Conservation (phyloP, 169 alveolate species). For the Eimeria falciformis region DNA sequence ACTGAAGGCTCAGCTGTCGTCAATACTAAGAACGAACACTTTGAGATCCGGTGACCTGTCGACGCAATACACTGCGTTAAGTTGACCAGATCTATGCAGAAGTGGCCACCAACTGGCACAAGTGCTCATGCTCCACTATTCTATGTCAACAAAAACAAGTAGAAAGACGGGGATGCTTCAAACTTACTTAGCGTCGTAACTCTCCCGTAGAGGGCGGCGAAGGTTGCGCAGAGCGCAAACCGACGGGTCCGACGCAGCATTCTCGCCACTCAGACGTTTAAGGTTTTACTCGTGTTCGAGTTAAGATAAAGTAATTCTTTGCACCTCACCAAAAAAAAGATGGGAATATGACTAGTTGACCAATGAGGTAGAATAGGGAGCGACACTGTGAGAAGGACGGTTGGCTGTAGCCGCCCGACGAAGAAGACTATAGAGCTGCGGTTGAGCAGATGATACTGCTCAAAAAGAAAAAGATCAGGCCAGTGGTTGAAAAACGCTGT, state of each 20-base stretch:
- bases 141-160: not conserved
- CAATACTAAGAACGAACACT: not conserved
- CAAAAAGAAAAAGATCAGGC: conserved; percentile 49
- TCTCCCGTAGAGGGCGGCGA: conserved; percentile 61
- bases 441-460: conserved; percentile 6
- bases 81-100: not conserved
- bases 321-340: conserved; percentile 30
- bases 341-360: conserved; percentile 14
- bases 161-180: not conserved
- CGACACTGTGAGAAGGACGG: conserved; percentile 67
- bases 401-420: conserved; percentile 65
- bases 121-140: not conserved
- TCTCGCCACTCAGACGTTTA: conserved; percentile 58
- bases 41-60: not conserved
- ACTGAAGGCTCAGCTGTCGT: not conserved
- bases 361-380: conserved; percentile 42
- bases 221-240: conserved; percentile 67
- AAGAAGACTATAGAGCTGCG: not conserved
- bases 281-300: conserved; percentile 39
- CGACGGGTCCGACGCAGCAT: conserved; percentile 69
- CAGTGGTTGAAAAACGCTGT: conserved; percentile 9
- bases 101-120: not conserved
- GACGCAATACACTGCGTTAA: not conserved
- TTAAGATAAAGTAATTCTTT: conserved; percentile 20
- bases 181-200: conserved; percentile 21